A percentile compares a stretch with the other conserved stretches of the same genome.
These are phyloP conservation scores for Annona squamosa DNA, from an alignment of 164 flowering plant species.

Conservation along the genomic window DNA sequence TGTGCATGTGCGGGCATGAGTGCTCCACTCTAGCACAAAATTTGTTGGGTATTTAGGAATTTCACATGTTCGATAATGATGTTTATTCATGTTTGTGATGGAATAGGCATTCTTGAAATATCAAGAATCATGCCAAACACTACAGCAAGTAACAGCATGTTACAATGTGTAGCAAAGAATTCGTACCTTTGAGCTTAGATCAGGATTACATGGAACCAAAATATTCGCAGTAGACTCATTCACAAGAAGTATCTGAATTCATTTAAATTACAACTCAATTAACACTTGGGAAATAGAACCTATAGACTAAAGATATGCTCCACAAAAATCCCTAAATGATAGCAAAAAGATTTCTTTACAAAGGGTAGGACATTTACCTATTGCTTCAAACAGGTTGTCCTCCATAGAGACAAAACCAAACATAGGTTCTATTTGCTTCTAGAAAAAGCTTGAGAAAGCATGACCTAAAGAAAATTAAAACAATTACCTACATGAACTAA, in stretches of 20 bases:
- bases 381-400: constrained; percentile 49
- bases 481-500: background rate
- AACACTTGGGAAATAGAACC: background rate
- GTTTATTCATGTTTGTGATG: no score
- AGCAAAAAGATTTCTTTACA: background rate
- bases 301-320: background rate
- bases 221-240: constrained; percentile 9
- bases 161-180: background rate
- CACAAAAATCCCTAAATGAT: background rate
- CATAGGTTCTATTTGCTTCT: constrained; percentile 70
- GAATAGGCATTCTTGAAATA: background rate
- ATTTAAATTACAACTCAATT: background rate
- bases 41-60: no score
- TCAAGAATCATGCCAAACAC: background rate
- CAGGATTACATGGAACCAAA: constrained; percentile 6
- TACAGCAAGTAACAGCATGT: background rate
- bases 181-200: constrained; percentile 8
- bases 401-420: constrained; percentile 59
- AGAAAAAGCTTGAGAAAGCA: constrained; percentile 50
- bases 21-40: no score
- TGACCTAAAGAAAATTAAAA: constrained; percentile 36
- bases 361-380: constrained; percentile 37
- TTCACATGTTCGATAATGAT: no score
- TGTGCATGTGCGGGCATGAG: background rate
- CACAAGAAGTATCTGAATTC: constrained; percentile 5